Conservation (phyloP, 1,284 basidiomycete species). For the Cystobasidium slooffiae region DNA sequence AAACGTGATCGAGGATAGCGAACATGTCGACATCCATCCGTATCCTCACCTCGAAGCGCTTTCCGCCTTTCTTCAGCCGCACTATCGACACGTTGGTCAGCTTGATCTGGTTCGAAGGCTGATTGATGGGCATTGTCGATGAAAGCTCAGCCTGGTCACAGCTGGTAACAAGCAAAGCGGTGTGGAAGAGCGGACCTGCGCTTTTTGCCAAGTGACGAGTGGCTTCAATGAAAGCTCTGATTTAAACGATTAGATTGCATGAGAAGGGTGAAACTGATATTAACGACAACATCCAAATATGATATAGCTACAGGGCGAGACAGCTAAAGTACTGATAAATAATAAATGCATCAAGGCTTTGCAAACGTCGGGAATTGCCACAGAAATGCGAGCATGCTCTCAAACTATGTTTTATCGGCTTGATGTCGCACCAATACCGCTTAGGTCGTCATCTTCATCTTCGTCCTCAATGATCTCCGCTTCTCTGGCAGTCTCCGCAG, state of each 20-base stretch:
- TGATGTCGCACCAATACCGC: background rate
- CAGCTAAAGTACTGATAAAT: too few species aligned
- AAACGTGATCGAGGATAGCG: slow-evolving; percentile 15
- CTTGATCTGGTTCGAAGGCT: slow-evolving; percentile 88
- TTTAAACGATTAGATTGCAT: background rate
- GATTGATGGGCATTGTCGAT: slow-evolving; percentile 62
- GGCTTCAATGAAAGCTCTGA: background rate
- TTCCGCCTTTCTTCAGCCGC: slow-evolving; percentile 63
- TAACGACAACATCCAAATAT: background rate
- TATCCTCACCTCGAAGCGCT: slow-evolving; percentile 82
- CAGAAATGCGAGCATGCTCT: background rate
- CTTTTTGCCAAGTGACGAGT: background rate
- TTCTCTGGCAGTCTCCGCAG: slow-evolving; percentile 28
- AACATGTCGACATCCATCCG: slow-evolving; percentile 10
- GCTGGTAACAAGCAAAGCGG: slow-evolving; percentile 9
- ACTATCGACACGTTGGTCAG: slow-evolving; percentile 46
- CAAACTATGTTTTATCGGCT: background rate
- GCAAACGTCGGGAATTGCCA: too few species aligned
- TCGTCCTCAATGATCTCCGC: slow-evolving; percentile 40
- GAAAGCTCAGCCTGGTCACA: background rate
- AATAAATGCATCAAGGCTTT: too few species aligned
- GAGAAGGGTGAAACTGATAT: background rate
- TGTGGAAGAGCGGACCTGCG: background rate
- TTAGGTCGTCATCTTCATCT: slow-evolving; percentile 23
- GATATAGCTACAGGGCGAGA: too few species aligned